Evolutionary conservation across 768 basidiomycete species (phyloP), one percentile per base, ranked within the genome.

Genomic region (Dentipellis sp.): DNA sequence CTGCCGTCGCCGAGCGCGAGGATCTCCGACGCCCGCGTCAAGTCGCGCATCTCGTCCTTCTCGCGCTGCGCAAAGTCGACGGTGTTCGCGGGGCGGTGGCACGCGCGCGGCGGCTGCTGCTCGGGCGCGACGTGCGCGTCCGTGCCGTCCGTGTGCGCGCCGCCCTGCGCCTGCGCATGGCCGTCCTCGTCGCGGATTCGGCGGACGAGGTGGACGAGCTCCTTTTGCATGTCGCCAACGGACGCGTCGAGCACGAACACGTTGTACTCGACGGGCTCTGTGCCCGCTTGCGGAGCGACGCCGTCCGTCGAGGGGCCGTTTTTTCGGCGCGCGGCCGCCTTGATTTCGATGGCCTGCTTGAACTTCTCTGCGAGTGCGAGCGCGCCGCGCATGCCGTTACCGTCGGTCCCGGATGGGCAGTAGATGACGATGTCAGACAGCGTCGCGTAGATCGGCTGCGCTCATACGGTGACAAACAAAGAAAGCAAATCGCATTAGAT

Each of bases 361-460:
- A 91, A 87, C 36, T 82, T 75, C 52, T 81, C 75, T 0, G 88
- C 88, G 36, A 88, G 75, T 21, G 76, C 71, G 45, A 82, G 64
- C 0, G 86, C 79, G n/a, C 74, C 65, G 21, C 77, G 74, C 0
- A 17, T 45, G n/a, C 42, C 42, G 1, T n/a, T 19, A n/a, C n/a
- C n/a, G 16, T 17, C 19, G 19, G 75, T 74, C 10, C 90, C 89
- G 36, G 65, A 77, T 8, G 89, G 89, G 12, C 89, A 91, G 69
- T 94, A 94, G 23, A 95, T 73, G 59, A 94, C 84, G 38, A 95
- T 83, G 63, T 95, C 93, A 47, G 90, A 91, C n/a, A 95, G 74
- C 7, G 90, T 86, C 1, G 86, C 84, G 63, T 90, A 91, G 56
- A 94, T 87, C 46, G 88, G 82, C 90, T 91, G 50, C 48, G 34